Evolutionary conservation across 2,329 filamentous ascomycete genomes (phyloP), one percentile per base, ranked within the genome.

Genomic region (Ceratocystis cubensis): DNA sequence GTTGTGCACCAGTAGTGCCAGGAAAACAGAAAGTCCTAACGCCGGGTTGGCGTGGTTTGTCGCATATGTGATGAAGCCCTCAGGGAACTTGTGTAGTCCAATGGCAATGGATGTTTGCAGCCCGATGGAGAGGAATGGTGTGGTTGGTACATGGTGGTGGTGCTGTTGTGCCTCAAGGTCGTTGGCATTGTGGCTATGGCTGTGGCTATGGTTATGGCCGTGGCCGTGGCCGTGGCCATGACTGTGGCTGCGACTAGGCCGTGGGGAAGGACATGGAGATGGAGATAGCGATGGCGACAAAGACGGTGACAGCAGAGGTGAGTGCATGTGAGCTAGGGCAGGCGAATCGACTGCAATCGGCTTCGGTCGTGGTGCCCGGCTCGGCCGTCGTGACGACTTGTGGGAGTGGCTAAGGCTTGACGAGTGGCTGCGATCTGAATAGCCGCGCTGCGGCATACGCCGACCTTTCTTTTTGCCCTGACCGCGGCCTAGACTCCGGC

Each of bases 1-100:
- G 77, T 97, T 99, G 81, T 99, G 94, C 68, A 99, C 93, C 73
- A 96, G 96, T 6, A 99, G 82, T 0, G 94, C 93, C 75, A 97
- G 84, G 77, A 99, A 99, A 65, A 99, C 91, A 64, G 89, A 88
- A 75, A 96, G 85, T 22, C 94, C 94, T 0, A 99, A 84, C 0
- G 83, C 80, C 0, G 94, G 92, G 74, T 92, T 97, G 13, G 91
- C 93, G 74, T 99, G 94, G 75, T 97, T 99, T 8, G 94, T 96
- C 8, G 94, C 93, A 74, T 95, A 99, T 0, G 93, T 97, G 71
- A 99, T 87, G 74, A 88, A 88, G 25, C 85, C 85, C 72, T 88
- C 94, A 1, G 94, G 94, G 45, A 97, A 88, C 74, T 99, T 99
- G 79, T 99, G 94, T 1, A 99, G 80, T 6, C 93, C 91, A 69